These are phyloP conservation scores for Penicillium ucsense DNA, from an alignment of 495 filamentous ascomycete species.

Conservation along the genomic window DNA sequence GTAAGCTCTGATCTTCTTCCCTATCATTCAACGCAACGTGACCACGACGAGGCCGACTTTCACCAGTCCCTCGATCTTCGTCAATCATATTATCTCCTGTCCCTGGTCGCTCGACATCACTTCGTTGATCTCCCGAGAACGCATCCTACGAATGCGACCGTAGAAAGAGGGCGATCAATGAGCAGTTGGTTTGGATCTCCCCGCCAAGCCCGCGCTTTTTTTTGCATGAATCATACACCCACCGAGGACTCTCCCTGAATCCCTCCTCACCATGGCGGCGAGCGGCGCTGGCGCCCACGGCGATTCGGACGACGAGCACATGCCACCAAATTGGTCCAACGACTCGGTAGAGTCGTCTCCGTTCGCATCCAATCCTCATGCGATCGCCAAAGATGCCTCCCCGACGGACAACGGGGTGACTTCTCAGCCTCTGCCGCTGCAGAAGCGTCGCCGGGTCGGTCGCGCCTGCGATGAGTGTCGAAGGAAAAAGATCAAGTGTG, in stretches of 20 bases:
- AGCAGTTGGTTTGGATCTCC: constrained; percentile 6
- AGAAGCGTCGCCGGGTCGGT: constrained; percentile 83
- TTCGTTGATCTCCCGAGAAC: no score
- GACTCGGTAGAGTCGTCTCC: constrained; percentile 22
- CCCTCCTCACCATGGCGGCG: constrained; percentile 11
- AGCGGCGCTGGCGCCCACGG: constrained; percentile 9
- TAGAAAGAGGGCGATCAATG: constrained; percentile 11
- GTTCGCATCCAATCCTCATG: background rate
- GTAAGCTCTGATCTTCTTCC: no score
- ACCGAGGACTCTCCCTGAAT: background rate
- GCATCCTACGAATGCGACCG: constrained; percentile 2
- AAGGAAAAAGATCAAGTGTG: constrained; percentile 97
- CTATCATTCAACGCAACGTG: no score
- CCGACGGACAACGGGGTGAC: constrained; percentile 20
- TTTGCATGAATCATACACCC: constrained; percentile 15
- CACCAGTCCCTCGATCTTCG: background rate
- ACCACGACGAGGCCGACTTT: background rate
- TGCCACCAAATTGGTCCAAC: constrained; percentile 14
- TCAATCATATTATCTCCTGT: background rate
- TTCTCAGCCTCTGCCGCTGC: constrained; percentile 48
- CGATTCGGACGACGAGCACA: constrained; percentile 31
- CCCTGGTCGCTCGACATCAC: background rate
- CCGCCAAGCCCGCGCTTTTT: constrained; percentile 12
- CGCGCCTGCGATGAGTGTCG: constrained; percentile 93
- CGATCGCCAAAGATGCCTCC: constrained; percentile 11